phyloP scores from a whole-genome alignment of 2,329 filamentous ascomycete species.

The Bisporella sp. region DNA sequence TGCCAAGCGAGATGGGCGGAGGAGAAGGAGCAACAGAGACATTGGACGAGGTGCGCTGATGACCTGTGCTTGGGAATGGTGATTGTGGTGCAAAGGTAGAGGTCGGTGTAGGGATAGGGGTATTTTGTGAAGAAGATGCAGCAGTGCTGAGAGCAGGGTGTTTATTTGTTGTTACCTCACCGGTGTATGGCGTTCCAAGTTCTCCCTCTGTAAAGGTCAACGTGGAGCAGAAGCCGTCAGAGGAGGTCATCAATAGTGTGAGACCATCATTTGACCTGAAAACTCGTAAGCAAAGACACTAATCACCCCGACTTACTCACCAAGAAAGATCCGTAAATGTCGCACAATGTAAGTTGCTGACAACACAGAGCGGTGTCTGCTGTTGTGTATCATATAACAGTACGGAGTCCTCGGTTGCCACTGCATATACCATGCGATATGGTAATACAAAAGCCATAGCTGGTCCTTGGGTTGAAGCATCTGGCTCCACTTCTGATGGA shows the following conservation, averaged over 20 bases:
- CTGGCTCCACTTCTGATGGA: conserved; percentile 36
- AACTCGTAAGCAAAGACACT: conserved; percentile 10
- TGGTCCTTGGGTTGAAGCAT: conserved; percentile 47
- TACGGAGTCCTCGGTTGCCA: conserved; percentile 93
- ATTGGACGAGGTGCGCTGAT: conserved; percentile 52
- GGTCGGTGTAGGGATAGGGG: conserved; percentile 65
- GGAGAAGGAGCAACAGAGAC: conserved; percentile 52
- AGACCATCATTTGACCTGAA: conserved; percentile 67
- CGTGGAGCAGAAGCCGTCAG: conserved; percentile 93
- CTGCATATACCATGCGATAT: conserved; percentile 93
- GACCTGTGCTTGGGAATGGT: conserved; percentile 39
- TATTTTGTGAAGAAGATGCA: conserved; percentile 52
- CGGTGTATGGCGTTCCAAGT: conserved; percentile 73
- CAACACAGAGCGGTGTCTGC: conserved; percentile 83
- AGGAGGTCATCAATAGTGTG: conserved; percentile 89
- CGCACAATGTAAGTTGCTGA: conserved; percentile 94
- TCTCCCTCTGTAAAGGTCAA: conserved; percentile 80
- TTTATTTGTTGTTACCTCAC: conserved; percentile 49
- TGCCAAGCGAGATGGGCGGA: conserved; percentile 49
- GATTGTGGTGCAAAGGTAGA: conserved; percentile 52
- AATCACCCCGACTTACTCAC: conserved; percentile 44
- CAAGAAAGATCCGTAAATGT: conserved; percentile 96
- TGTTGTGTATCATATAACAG: conserved; percentile 96
- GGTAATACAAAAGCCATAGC: conserved; percentile 74
- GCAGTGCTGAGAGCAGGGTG: conserved; percentile 30